Evolutionary conservation across 352 stramenopile species (phyloP).

Genomic region (Pythium dissimile): DNA sequence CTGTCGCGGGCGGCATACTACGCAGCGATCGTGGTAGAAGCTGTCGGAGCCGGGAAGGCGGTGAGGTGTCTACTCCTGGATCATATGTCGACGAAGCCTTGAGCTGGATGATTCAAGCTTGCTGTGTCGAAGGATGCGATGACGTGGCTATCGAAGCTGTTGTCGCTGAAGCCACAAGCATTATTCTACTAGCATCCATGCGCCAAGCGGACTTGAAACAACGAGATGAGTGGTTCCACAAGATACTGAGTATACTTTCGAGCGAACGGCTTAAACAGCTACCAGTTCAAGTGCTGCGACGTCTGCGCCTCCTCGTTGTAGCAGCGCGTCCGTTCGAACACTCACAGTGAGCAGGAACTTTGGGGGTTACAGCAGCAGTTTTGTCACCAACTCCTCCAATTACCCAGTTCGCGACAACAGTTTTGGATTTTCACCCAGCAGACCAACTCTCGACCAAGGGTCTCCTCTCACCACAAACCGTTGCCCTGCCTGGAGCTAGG

Average conservation of each 20-base stretch:
- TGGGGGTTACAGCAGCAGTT: neutral
- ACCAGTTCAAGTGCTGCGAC: neutral
- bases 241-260: constrained; percentile 16
- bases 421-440: neutral
- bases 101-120: constrained; percentile 12
- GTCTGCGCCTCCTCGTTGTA: constrained; percentile 13
- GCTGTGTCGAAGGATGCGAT: neutral
- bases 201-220: neutral
- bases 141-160: neutral
- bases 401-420: too few species aligned
- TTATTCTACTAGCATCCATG: constrained; percentile 1
- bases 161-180: neutral
- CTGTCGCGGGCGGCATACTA: neutral
- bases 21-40: too few species aligned
- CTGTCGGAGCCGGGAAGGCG: neutral
- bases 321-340: constrained; percentile 2
- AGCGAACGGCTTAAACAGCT: constrained; percentile 1
- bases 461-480: neutral
- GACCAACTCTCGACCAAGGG: neutral
- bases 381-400: too few species aligned
- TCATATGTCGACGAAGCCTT: constrained; percentile 4
- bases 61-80: neutral
- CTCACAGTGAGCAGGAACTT: neutral
- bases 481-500: too few species aligned
- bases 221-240: constrained; percentile 7